Evolutionary conservation across 2,329 filamentous ascomycete species (phyloP).

Genomic region (Nakataea oryzae): DNA sequence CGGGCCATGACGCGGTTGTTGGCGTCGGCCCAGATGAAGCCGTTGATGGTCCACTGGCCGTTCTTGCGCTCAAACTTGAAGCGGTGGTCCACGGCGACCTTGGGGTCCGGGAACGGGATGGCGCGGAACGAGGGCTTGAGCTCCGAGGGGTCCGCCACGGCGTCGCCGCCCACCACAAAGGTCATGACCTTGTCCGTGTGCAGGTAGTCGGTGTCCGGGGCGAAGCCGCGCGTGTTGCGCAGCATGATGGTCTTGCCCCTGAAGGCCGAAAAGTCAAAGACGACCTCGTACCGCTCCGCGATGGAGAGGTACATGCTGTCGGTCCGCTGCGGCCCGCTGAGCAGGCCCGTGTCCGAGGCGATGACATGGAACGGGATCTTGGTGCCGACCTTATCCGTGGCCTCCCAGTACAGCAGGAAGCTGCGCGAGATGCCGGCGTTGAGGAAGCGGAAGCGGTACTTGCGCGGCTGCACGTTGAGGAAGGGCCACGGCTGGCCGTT

Average conservation of each 20-base stretch:
- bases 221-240: constrained; percentile 24
- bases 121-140: constrained; percentile 12
- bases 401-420: constrained; percentile 30
- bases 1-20: constrained; percentile 29
- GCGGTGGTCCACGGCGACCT: constrained; percentile 7
- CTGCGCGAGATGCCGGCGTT: constrained; percentile 29
- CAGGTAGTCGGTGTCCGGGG: constrained; percentile 29
- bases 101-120: constrained; percentile 8
- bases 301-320: constrained; percentile 27
- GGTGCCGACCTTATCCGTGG: constrained; percentile 4
- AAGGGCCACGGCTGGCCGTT: constrained; percentile 45
- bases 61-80: constrained; percentile 10
- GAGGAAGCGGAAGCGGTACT: constrained; percentile 40
- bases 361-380: constrained; percentile 33
- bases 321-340: constrained; percentile 25
- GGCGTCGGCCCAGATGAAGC: constrained; percentile 27
- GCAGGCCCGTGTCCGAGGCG: constrained; percentile 35
- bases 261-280: constrained; percentile 35
- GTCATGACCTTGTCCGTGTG: constrained; percentile 33
- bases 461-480: constrained; percentile 39
- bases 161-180: constrained; percentile 26
- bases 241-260: constrained; percentile 33
- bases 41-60: constrained; percentile 30
- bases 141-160: constrained; percentile 16
- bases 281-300: constrained; percentile 41